A percentile compares a stretch with the other conserved stretches of the same genome.
phyloP scores from a whole-genome alignment of 352 stramenopile species.

The Phytopythium vexans region DNA sequence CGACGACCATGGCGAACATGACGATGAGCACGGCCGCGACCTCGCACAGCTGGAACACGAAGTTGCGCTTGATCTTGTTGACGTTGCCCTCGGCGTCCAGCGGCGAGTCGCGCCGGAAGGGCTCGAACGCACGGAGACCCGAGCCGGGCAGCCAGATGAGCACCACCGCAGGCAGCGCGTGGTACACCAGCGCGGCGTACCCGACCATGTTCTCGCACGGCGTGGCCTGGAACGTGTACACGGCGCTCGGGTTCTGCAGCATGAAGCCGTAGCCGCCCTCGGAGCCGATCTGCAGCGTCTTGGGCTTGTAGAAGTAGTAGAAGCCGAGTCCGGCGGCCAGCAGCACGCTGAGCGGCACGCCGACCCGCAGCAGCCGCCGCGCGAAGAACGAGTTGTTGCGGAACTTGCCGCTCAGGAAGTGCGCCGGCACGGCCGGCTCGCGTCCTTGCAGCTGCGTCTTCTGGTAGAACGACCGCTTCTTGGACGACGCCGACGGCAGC shows the following conservation, averaged over 20 bases:
- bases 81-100: constrained; percentile 36
- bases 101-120: constrained; percentile 57
- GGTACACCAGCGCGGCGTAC: constrained; percentile 73
- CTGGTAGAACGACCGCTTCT: constrained; percentile 60
- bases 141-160: constrained; percentile 56
- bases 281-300: constrained; percentile 38
- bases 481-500: constrained; percentile 19
- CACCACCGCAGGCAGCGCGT: constrained; percentile 55
- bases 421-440: constrained; percentile 47
- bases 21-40: constrained; percentile 51
- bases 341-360: constrained; percentile 31
- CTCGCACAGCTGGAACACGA: constrained; percentile 74
- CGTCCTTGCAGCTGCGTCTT: constrained; percentile 33
- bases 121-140: constrained; percentile 60
- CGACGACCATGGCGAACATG: constrained; percentile 46
- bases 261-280: constrained; percentile 43
- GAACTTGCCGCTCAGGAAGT: constrained; percentile 58
- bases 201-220: constrained; percentile 78
- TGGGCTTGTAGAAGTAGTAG: constrained; percentile 71
- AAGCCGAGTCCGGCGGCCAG: constrained; percentile 46
- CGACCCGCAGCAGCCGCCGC: constrained; percentile 44
- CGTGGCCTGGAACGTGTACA: constrained; percentile 69
- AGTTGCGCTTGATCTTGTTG: constrained; percentile 70
- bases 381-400: constrained; percentile 83
- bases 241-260: constrained; percentile 31